These are phyloP conservation scores for Pinus tabuliformis DNA, from an alignment of 75 land plant genomes.

Conservation along the genomic window DNA sequence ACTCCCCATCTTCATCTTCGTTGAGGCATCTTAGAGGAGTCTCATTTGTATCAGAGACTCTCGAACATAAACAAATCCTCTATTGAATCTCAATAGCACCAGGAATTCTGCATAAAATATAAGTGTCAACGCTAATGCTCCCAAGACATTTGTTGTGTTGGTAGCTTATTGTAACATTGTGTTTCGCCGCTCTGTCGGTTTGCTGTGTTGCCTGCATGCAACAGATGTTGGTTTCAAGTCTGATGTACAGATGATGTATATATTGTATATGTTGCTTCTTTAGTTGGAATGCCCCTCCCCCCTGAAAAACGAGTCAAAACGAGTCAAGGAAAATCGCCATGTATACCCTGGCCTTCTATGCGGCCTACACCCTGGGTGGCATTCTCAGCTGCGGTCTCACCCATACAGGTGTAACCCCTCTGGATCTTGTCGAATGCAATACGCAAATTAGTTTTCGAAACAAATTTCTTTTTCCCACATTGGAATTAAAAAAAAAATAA, in stretches of 20 bases:
- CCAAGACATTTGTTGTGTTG: conserved; percentile 31
- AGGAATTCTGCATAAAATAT: background rate
- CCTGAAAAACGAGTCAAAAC: no score
- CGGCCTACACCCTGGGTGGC: conserved; percentile 29
- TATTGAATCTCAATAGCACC: background rate
- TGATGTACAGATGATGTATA: no score
- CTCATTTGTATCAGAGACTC: background rate
- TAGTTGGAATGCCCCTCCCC: no score
- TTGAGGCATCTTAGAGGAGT: background rate
- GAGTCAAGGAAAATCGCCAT: conserved; percentile 40
- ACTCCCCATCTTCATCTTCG: conserved; percentile 10
- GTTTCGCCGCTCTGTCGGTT: no score
- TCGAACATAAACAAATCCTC: background rate
- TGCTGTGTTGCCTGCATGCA: no score
- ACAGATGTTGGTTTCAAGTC: no score
- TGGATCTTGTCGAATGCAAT: conserved; percentile 39
- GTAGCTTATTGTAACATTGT: no score
- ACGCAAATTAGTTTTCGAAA: conserved; percentile 20
- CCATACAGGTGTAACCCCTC: conserved; percentile 33
- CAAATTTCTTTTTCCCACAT: background rate
- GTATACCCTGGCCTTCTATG: conserved; percentile 30
- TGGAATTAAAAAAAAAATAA: background rate
- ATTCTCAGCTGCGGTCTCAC: conserved; percentile 39
- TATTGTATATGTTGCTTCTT: no score
- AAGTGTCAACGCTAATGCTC: background rate